phyloP scores from a whole-genome alignment of 257 asterid species.

The Linaria vulgaris region DNA sequence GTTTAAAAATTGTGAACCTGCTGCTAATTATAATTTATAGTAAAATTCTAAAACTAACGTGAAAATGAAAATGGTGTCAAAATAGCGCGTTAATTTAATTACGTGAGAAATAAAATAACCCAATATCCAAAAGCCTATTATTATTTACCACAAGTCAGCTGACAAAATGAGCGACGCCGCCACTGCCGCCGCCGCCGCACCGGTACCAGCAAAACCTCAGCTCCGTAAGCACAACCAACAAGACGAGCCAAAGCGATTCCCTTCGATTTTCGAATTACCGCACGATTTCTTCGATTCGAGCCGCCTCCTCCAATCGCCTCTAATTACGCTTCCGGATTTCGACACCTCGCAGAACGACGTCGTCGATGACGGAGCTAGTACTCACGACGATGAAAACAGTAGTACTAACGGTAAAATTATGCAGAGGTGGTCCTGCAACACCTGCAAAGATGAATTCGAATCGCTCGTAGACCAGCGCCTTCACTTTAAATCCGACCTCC shows the following conservation, averaged over 20 bases:
- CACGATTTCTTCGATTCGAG: slow-evolving; percentile 66
- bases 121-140: no score
- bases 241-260: slow-evolving; percentile 48
- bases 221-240: slow-evolving; percentile 27
- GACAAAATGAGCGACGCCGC: slow-evolving; percentile 23
- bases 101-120: no score
- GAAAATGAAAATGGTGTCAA: no score
- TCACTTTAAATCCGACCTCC: slow-evolving; percentile 93
- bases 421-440: slow-evolving; percentile 93
- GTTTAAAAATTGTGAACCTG: no score
- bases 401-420: slow-evolving; percentile 23
- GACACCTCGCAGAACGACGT: slow-evolving; percentile 38
- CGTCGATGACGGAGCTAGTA: slow-evolving; percentile 22
- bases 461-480: slow-evolving; percentile 87
- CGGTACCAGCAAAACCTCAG: slow-evolving; percentile 22
- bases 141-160: slow-evolving; percentile 28
- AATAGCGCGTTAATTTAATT: no score
- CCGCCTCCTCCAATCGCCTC: slow-evolving; percentile 67
- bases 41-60: no score
- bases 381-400: background rate
- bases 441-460: slow-evolving; percentile 87
- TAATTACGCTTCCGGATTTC: slow-evolving; percentile 33
- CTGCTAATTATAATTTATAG: no score
- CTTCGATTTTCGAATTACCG: slow-evolving; percentile 69
- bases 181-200: slow-evolving; percentile 6